These are phyloP conservation scores for Populus tomentosa DNA, from an alignment of 441 rosid species.

Conservation along the genomic window DNA sequence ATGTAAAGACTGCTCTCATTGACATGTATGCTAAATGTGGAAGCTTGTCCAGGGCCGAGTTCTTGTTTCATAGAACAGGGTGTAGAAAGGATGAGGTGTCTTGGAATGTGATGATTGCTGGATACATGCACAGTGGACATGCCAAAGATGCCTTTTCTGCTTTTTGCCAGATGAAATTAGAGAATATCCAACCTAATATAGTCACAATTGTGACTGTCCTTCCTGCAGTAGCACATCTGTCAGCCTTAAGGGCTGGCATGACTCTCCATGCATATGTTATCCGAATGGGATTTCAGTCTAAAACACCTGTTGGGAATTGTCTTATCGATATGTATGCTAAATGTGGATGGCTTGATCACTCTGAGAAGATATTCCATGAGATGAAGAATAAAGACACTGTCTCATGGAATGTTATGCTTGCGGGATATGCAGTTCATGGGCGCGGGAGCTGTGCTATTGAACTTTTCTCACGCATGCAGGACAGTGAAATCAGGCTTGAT, in stretches of 20 bases:
- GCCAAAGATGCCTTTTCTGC: slow-evolving; percentile 44
- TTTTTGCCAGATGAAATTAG: slow-evolving; percentile 43
- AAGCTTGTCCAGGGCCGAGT: slow-evolving; percentile 30
- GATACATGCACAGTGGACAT: slow-evolving; percentile 48
- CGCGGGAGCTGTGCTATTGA: slow-evolving; percentile 50
- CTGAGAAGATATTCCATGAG: slow-evolving; percentile 37
- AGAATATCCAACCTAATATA: slow-evolving; percentile 38
- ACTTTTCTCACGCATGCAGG: slow-evolving; percentile 48
- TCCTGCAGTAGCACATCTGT: slow-evolving; percentile 40
- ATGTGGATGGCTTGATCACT: slow-evolving; percentile 47
- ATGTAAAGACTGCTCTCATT: slow-evolving; percentile 43
- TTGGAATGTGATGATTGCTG: slow-evolving; percentile 56
- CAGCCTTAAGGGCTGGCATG: slow-evolving; percentile 45
- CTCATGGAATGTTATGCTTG: slow-evolving; percentile 61
- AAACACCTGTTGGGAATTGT: slow-evolving; percentile 35
- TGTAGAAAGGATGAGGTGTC: slow-evolving; percentile 36
- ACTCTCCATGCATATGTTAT: slow-evolving; percentile 44
- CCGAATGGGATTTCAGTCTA: slow-evolving; percentile 36
- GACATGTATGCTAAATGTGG: slow-evolving; percentile 62
- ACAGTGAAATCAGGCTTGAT: slow-evolving; percentile 36
- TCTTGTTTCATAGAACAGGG: slow-evolving; percentile 31
- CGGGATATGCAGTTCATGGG: slow-evolving; percentile 54
- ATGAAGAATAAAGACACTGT: slow-evolving; percentile 37
- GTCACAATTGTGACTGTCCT: slow-evolving; percentile 46
- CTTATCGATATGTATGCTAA: slow-evolving; percentile 64